Base-by-base conservation (phyloP, 257 asterid species). In the Lycium barbarum region DNA sequence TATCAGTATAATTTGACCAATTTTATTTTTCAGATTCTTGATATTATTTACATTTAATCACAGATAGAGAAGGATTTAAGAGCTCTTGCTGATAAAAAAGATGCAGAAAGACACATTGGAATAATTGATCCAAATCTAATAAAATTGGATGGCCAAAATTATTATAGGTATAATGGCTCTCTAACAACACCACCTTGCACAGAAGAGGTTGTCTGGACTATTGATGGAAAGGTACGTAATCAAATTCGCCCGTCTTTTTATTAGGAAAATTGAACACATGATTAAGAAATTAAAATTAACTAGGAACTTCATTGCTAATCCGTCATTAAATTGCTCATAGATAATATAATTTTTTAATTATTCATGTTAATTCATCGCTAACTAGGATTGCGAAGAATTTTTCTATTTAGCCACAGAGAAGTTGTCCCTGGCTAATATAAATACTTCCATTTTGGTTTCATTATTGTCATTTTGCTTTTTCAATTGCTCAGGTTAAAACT, bases 121-220 rank as follows among this genome's bases (percentile, higher is more conserved):
- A 38, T 81, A 1, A 10, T 91, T n/a, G 84, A 91, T 79, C 94
- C 97, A 1, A 70, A 83, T 10, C 54, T 40, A 4, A 84, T 93
- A 38, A 87, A 89, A 54, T 67, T 90, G 3, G 93, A 90, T 15
- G 86, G 92, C 84, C 83, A 85, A 57, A 87, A 85, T n/a, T 93
- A 93, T 73, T 94, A 86, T 9, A 88, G 94, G 47, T 93, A 91
- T 83, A 80, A 88, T 43, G 97, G 98, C 14, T 94, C 98, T 3
- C 92, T 94, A 38, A 94, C 98, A 0, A 80, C 85, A 15, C 97
- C 98, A 79, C 98, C 98, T 8, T 94, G 98, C 81, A 89, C 92
- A 6, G 87, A 91, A 74, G 82, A 83, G 70, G 82, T 92, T 49
- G 80, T 57, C 1, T 94, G 97, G 98, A 89, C 96, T 4, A 87